Conservation (phyloP, 345 rosid species). For the Sonneratia caseolaris region DNA sequence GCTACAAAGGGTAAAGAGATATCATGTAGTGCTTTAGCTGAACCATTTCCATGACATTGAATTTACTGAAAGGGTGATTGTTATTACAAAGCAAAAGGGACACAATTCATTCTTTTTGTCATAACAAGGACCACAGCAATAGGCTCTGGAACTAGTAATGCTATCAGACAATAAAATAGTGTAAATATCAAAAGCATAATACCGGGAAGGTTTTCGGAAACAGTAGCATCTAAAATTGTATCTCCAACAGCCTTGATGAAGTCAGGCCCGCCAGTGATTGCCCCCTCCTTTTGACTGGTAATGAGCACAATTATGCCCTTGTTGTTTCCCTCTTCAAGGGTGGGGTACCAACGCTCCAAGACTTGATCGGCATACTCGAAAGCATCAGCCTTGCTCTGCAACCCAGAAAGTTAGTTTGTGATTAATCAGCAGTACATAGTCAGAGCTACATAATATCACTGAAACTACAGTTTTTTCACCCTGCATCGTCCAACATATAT, state of each 20-base stretch:
- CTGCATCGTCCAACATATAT: background rate
- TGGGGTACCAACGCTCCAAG: slow-evolving; percentile 87
- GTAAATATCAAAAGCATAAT: background rate
- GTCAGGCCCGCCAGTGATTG: slow-evolving; percentile 92
- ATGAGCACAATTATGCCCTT: slow-evolving; percentile 89
- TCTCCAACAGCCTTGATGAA: slow-evolving; percentile 86
- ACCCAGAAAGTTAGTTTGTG: background rate
- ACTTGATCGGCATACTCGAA: slow-evolving; percentile 98
- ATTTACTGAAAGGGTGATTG: too few species aligned
- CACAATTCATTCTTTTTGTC: too few species aligned
- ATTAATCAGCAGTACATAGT: background rate
- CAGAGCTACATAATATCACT: background rate
- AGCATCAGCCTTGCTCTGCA: slow-evolving; percentile 99
- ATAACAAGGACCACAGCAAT: too few species aligned
- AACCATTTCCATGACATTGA: too few species aligned
- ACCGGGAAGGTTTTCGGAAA: slow-evolving; percentile 95
- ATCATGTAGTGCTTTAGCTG: background rate
- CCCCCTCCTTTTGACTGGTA: slow-evolving; percentile 96
- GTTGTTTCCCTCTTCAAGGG: slow-evolving; percentile 74
- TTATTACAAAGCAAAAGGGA: too few species aligned
- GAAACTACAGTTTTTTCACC: background rate
- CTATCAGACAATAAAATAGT: background rate
- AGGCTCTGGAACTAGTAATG: background rate
- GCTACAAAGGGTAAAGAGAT: background rate
- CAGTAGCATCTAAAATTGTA: slow-evolving; percentile 70